Evolutionary conservation across 129 eudicot genomes (phyloP).

Genomic region (Artemisia tridentata): DNA sequence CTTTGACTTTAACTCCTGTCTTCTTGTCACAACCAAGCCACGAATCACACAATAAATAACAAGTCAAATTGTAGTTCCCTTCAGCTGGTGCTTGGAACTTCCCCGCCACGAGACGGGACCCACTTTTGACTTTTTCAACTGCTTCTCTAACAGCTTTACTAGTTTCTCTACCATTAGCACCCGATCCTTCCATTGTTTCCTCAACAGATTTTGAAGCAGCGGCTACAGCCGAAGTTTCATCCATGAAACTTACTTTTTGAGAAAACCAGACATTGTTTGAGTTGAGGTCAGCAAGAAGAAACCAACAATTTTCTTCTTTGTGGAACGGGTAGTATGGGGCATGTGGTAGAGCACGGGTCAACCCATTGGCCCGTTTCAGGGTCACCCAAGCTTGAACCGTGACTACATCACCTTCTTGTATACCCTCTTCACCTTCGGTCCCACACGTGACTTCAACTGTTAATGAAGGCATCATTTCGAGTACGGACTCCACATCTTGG

Average conservation of each 20-base stretch:
- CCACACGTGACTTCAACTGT: constrained; percentile 71
- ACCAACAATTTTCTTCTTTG: constrained; percentile 88
- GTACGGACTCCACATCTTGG: constrained; percentile 77
- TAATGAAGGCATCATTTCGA: constrained; percentile 71
- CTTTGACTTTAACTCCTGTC: constrained; percentile 55
- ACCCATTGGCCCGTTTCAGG: constrained; percentile 64
- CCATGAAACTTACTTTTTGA: constrained; percentile 77
- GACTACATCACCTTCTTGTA: constrained; percentile 91
- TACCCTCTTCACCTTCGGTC: constrained; percentile 96
- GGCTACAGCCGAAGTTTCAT: constrained; percentile 65
- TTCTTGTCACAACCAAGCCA: constrained; percentile 87
- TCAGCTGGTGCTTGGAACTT: constrained; percentile 80
- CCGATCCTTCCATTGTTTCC: constrained; percentile 75
- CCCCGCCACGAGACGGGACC: constrained; percentile 77
- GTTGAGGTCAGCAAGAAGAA: constrained; percentile 73
- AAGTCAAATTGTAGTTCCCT: constrained; percentile 68
- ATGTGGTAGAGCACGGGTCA: constrained; percentile 78
- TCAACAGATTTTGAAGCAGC: constrained; percentile 71
- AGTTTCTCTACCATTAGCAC: constrained; percentile 55
- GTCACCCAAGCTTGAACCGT: constrained; percentile 83
- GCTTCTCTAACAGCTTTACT: constrained; percentile 61
- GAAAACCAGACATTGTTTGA: constrained; percentile 81
- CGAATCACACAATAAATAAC: constrained; percentile 74
- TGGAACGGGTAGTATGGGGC: constrained; percentile 82
- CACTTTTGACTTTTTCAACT: constrained; percentile 64